These are phyloP conservation scores for Ceriops zippeliana DNA, from an alignment of 345 rosid species.

Conservation along the genomic window DNA sequence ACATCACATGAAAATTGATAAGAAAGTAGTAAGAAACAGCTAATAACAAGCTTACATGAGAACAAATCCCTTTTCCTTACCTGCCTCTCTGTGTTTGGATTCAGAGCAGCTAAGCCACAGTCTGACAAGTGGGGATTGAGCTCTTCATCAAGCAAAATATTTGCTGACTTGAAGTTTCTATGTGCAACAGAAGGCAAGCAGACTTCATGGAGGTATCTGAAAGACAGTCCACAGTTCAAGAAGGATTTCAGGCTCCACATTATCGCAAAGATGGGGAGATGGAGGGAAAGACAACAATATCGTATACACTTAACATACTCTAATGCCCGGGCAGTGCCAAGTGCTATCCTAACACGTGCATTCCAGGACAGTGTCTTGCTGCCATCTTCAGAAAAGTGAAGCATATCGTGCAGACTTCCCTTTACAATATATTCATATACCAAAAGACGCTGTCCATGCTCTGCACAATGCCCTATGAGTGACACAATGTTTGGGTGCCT, in stretches of 20 bases:
- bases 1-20: not conserved
- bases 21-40: not conserved
- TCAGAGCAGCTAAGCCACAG: slow-evolving; percentile 92
- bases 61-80: slow-evolving; percentile 27
- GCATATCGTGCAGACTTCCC: slow-evolving; percentile 80
- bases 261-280: not conserved
- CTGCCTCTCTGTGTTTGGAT: slow-evolving; percentile 92
- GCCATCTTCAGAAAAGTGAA: slow-evolving; percentile 75
- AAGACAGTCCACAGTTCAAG: slow-evolving; percentile 19
- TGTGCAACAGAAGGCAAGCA: slow-evolving; percentile 96
- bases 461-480: slow-evolving; percentile 82
- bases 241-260: slow-evolving; percentile 4
- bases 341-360: slow-evolving; percentile 96
- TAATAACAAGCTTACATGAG: not conserved
- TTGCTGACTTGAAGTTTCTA: slow-evolving; percentile 95
- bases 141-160: slow-evolving; percentile 93
- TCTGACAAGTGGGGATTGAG: slow-evolving; percentile 94
- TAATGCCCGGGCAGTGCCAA: slow-evolving; percentile 93
- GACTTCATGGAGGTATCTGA: slow-evolving; percentile 97
- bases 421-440: slow-evolving; percentile 74
- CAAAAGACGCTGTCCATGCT: slow-evolving; percentile 94
- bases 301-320: slow-evolving; percentile 60
- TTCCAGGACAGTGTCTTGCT: slow-evolving; percentile 77
- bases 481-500: slow-evolving; percentile 91
- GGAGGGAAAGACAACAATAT: slow-evolving; percentile 6